A percentile compares a stretch with the other conserved stretches of the same genome.
phyloP scores from a whole-genome alignment of 768 basidiomycete species.

The Astraeus odoratus region DNA sequence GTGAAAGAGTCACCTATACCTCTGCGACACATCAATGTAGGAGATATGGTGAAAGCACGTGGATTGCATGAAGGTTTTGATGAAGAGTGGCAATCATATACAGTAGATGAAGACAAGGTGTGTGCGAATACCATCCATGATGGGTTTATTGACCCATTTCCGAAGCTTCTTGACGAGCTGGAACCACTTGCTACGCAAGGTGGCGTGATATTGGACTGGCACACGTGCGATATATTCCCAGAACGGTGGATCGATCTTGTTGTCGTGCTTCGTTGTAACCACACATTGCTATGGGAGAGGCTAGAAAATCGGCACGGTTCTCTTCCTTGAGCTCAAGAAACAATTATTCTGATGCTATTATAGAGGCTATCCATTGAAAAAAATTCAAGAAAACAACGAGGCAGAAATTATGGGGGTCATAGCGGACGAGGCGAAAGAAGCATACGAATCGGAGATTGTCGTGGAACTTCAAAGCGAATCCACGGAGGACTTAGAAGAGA shows the following conservation, averaged over 20 bases:
- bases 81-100: constrained; percentile 92
- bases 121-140: constrained; percentile 13
- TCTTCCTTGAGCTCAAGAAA: background rate
- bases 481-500: constrained; percentile 76
- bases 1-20: constrained; percentile 62
- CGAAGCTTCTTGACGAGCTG: constrained; percentile 80
- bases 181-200: constrained; percentile 65
- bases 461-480: constrained; percentile 77
- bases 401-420: constrained; percentile 97
- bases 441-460: constrained; percentile 81
- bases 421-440: constrained; percentile 78
- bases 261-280: constrained; percentile 86
- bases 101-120: constrained; percentile 95
- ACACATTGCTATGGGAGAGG: constrained; percentile 81
- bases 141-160: background rate
- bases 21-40: constrained; percentile 80
- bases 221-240: constrained; percentile 88
- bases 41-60: constrained; percentile 82
- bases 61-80: constrained; percentile 80
- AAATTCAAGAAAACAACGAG: constrained; percentile 97
- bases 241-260: constrained; percentile 97
- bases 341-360: background rate
- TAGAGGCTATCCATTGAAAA: constrained; percentile 83
- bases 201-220: constrained; percentile 89
- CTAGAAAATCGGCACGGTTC: constrained; percentile 83